phyloP scores from a whole-genome alignment of 1,139 yeast genomes.

The Suhomyces wounanorum region DNA sequence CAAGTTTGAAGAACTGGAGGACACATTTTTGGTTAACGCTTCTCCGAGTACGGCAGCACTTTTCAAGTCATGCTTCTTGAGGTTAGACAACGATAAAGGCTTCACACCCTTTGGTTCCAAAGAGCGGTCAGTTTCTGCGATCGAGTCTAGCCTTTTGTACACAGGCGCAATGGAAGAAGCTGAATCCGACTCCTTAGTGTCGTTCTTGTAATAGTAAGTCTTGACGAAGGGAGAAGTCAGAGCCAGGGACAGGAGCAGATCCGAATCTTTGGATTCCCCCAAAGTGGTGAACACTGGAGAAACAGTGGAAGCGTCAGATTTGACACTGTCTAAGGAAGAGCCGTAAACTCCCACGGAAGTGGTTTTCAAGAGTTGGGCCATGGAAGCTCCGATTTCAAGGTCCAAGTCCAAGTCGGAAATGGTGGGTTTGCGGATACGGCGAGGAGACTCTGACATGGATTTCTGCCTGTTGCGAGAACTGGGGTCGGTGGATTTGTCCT shows the following conservation, averaged over 20 bases:
- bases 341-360: conserved; percentile 15
- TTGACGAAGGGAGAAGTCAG: conserved; percentile 22
- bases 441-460: conserved; percentile 8
- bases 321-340: conserved; percentile 45
- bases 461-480: conserved; percentile 3
- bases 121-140: conserved; percentile 43
- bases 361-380: conserved; percentile 41
- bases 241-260: conserved; percentile 45
- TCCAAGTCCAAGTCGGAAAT: conserved; percentile 29
- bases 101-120: conserved; percentile 30
- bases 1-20: conserved; percentile 24
- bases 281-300: conserved; percentile 44
- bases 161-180: neutral
- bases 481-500: conserved; percentile 7
- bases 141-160: conserved; percentile 7
- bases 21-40: conserved; percentile 14
- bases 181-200: conserved; percentile 15
- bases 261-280: conserved; percentile 35
- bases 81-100: conserved; percentile 15
- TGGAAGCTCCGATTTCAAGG: conserved; percentile 47
- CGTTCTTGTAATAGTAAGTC: conserved; percentile 15
- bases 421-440: conserved; percentile 8
- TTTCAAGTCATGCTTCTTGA: conserved; percentile 17
- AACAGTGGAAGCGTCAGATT: conserved; percentile 27
- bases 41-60: conserved; percentile 12